phyloP scores from a whole-genome alignment of 2,329 filamentous ascomycete species.

The Xylariaceae sp. region DNA sequence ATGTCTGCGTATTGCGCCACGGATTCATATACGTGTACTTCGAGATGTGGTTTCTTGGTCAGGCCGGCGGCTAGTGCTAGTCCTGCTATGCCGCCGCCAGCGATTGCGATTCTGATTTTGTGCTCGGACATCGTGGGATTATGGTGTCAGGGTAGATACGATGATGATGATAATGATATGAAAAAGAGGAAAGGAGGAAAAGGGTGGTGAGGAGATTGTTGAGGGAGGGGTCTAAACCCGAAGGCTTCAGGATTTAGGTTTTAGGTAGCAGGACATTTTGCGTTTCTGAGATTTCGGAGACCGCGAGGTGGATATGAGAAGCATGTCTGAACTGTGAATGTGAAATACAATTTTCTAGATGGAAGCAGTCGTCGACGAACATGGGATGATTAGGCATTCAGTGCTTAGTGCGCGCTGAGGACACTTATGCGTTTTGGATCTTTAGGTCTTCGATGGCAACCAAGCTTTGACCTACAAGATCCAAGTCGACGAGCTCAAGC shows the following conservation, averaged over 20 bases:
- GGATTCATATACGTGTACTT: constrained; percentile 36
- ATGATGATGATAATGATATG: neutral
- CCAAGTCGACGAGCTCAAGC: too few species aligned
- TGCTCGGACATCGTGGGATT: constrained; percentile 5
- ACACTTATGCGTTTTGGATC: too few species aligned
- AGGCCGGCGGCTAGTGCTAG: constrained; percentile 34
- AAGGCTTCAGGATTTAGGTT: neutral
- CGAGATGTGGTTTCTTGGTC: constrained; percentile 31
- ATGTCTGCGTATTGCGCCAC: constrained; percentile 31
- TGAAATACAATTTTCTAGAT: too few species aligned
- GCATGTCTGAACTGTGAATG: too few species aligned
- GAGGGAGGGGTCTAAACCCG: neutral
- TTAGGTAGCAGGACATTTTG: neutral
- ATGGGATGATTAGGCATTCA: too few species aligned
- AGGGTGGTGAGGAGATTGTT: neutral
- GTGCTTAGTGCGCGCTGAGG: too few species aligned
- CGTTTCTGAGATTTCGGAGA: too few species aligned
- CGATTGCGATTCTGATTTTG: constrained; percentile 25
- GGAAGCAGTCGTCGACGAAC: too few species aligned
- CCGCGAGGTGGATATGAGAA: too few species aligned
- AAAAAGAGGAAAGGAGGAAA: neutral
- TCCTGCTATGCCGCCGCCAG: constrained; percentile 34
- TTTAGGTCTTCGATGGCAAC: too few species aligned
- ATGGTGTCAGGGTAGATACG: too few species aligned
- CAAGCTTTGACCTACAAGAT: too few species aligned